Evolutionary conservation across 2,329 filamentous ascomycete genomes (phyloP).

Genomic region (Claviceps sorghi): DNA sequence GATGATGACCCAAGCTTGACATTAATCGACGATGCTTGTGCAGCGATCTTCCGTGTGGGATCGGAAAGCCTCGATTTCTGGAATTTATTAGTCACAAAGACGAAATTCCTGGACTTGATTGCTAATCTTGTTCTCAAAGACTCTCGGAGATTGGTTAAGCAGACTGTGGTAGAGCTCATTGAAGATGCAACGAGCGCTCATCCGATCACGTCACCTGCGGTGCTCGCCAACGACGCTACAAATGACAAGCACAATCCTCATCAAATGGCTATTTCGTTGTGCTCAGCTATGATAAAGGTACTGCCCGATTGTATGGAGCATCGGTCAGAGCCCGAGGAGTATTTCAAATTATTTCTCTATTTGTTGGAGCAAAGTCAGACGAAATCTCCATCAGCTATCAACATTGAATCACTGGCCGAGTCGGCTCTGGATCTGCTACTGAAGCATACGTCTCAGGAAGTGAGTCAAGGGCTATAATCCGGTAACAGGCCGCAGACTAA

Average conservation of each 20-base stretch:
- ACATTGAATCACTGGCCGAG: slow-evolving; percentile 17
- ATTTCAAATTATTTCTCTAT: slow-evolving; percentile 25
- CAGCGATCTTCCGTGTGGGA: slow-evolving; percentile 17
- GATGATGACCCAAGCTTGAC: slow-evolving; percentile 12
- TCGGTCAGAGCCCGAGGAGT: slow-evolving; percentile 27
- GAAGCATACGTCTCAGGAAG: slow-evolving; percentile 26
- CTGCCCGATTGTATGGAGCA: slow-evolving; percentile 18
- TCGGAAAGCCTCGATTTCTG: slow-evolving; percentile 16
- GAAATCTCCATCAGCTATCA: slow-evolving; percentile 14
- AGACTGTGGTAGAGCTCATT: slow-evolving; percentile 19
- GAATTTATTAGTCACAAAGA: slow-evolving; percentile 12
- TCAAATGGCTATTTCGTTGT: slow-evolving; percentile 15
- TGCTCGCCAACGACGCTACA: not conserved
- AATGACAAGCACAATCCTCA: not conserved
- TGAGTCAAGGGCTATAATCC: slow-evolving; percentile 9
- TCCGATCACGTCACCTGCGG: slow-evolving; percentile 4
- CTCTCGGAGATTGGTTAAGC: slow-evolving; percentile 13
- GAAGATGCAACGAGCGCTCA: slow-evolving; percentile 13
- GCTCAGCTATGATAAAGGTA: slow-evolving; percentile 19
- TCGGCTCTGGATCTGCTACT: slow-evolving; percentile 21
- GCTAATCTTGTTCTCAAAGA: slow-evolving; percentile 16
- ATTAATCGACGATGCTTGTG: slow-evolving; percentile 14
- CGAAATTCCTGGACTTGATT: slow-evolving; percentile 11
- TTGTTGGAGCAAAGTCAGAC: not conserved
- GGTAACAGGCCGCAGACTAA: not conserved